Conservation (phyloP, 2,329 filamentous ascomycete genomes). For the Huntiella abstrusa region DNA sequence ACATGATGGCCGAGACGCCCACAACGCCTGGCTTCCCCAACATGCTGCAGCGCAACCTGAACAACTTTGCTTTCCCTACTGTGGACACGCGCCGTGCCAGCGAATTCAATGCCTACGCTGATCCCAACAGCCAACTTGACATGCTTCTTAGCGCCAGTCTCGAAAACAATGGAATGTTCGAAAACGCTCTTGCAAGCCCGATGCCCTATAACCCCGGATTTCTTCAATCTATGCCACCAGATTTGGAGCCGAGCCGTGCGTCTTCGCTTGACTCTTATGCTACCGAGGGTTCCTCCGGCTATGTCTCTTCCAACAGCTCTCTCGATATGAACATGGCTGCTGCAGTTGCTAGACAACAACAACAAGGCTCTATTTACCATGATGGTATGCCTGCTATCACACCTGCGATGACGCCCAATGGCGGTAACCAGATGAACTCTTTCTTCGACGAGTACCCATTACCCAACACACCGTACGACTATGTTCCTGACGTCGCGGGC, state of each 20-base stretch:
- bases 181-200: conserved; percentile 5
- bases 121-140: background rate
- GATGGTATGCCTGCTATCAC: background rate
- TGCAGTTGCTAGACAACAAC: background rate
- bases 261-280: conserved; percentile 6
- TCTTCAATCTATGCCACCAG: conserved; percentile 1
- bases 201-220: conserved; percentile 1
- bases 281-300: conserved; percentile 6
- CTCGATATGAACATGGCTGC: background rate
- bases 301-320: conserved; percentile 5
- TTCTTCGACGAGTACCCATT: conserved; percentile 4
- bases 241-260: conserved; percentile 8
- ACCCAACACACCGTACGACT: background rate
- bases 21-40: conserved; percentile 3
- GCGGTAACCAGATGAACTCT: conserved; percentile 3
- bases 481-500: background rate
- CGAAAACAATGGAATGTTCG: conserved; percentile 1
- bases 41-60: conserved; percentile 1
- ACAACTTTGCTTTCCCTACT: conserved; percentile 1
- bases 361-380: background rate
- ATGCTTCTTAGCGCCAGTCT: conserved; percentile 2
- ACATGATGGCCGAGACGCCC: conserved; percentile 1
- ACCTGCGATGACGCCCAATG: background rate
- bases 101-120: conserved; percentile 1
- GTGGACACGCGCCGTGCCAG: background rate